Conservation (phyloP, 2,329 filamentous ascomycete genomes). For the Trichophyton schoenleinii region DNA sequence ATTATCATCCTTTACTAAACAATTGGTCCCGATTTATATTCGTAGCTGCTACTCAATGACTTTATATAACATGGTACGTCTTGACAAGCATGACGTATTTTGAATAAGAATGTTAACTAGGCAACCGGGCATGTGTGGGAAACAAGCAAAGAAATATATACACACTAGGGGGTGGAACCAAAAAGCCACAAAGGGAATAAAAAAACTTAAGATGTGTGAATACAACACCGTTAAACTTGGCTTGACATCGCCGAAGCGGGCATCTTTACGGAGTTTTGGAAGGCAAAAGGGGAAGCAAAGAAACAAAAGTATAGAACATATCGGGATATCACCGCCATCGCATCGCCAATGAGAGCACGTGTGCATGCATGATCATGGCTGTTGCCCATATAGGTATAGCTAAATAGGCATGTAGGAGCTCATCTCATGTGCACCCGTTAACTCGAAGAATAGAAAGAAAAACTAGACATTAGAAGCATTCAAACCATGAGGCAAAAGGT, state of each 20-base stretch:
- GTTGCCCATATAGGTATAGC: background rate
- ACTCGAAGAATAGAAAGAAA: background rate
- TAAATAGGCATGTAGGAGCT: background rate
- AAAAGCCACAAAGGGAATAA: background rate
- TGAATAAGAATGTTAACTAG: background rate
- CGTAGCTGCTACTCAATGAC: background rate
- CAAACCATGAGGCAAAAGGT: background rate
- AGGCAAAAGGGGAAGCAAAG: background rate
- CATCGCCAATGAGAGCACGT: background rate
- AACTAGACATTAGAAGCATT: slow-evolving; percentile 2
- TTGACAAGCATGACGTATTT: background rate
- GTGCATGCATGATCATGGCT: background rate
- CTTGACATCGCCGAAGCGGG: background rate
- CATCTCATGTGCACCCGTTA: background rate
- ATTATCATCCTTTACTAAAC: too few species aligned
- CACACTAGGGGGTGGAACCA: background rate
- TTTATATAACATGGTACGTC: background rate
- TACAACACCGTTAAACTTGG: background rate
- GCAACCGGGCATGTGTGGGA: background rate
- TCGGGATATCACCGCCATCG: background rate
- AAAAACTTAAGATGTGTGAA: background rate
- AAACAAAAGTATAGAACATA: background rate
- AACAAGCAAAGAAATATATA: background rate
- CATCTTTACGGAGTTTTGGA: background rate
- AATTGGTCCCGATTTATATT: background rate